Base-by-base conservation (phyloP, 2,329 filamentous ascomycete species). In the Alternaria triticimaculans region DNA sequence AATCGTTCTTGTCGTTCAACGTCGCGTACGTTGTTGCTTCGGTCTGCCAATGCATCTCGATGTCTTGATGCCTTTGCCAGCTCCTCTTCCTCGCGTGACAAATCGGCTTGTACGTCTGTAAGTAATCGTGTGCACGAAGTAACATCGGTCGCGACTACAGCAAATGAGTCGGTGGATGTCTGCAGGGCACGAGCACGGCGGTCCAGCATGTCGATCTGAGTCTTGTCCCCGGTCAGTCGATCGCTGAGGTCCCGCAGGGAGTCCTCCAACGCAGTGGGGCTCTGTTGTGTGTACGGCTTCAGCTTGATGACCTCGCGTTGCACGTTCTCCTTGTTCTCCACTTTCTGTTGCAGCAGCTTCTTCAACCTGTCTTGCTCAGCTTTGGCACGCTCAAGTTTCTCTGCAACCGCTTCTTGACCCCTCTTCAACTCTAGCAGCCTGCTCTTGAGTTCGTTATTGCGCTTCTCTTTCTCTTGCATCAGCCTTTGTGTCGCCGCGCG, bases 11-110 rank as follows among this genome's bases (percentile, higher is more conserved):
- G 92, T 63, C 95, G 87, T 80, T 98, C 96, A 5, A 98, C 92
- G 79, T 98, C 94, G 65, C 93, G 89, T 18, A 96, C 94, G 73
- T 93, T 96, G 72, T 96, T 96, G 51, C 92, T 92, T 62, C 93
- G 88, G 77, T 97, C 94, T 2, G 92, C 91, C 6, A 99, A 87
- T 2, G 93, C 92, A 70, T 99, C 96, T 59, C 91, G 87, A 76
- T 97, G 95, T 75, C 90, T 89, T 10, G 90, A 87, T 60, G 94
- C 95, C 65, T 92, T 89, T 9, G 89, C 87, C 71, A 92, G 88
- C 79, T 97, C 94, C 62, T 98, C 94, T 49, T 98, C 95, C 80
- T 98, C 95, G 78, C 95, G 96, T 49, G 89, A 84, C 5, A 99
- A 82, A 78, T 98, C 96, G n/a, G 84, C 83, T 4, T 91, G 87